Evolutionary conservation across 2,329 filamentous ascomycete species (phyloP), one percentile per base, ranked within the genome.

Genomic region (Ceratocystis variospora): DNA sequence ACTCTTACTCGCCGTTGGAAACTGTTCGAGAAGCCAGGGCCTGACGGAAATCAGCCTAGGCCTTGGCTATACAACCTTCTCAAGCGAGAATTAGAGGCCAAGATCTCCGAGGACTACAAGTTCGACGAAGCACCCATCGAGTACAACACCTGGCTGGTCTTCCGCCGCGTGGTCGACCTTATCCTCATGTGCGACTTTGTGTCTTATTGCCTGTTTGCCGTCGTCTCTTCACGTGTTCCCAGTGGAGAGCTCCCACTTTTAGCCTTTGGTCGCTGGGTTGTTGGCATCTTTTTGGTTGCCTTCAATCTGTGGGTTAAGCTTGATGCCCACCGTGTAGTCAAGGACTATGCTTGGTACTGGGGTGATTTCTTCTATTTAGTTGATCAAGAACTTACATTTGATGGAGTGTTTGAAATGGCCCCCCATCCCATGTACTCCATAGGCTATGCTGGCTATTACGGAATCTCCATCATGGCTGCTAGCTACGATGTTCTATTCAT

Each of bases 261-360:
- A 76, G 87, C 87, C 61, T 71, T 83, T 64, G 80, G 86, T 66
- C 87, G 94, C 68, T 99, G 94, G 94, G 73, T 79, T 2, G 80
- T 86, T 61, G 94, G 94, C 63, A 82, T 93, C 70, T 77, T 82
- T 50, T 81, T 97, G 31, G 87, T 99, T 69, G 81, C 89, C 67
- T 97, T 99, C 82, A 99, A 97, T 75, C 81, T 97, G 25, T 97
- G 94, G 92, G 94, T 99, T 70, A 99, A 99, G 78, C 81, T 99
- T 69, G 94, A 99, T 76, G 94, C 94, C 22, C 94, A 99, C 76
- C 84, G 94, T 68, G 94, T 99, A 62, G 94, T 99, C 73, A 97
- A 97, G 77, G 94, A 99, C 77, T 99, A 92, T 78, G 94, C 94
- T 33, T 99, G 94, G 94, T 99, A 97, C 77, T 99, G 94, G 94